Evolutionary conservation across 768 basidiomycete genomes (phyloP), one percentile per base, ranked within the genome.

Genomic region (Tylopilus sp.): DNA sequence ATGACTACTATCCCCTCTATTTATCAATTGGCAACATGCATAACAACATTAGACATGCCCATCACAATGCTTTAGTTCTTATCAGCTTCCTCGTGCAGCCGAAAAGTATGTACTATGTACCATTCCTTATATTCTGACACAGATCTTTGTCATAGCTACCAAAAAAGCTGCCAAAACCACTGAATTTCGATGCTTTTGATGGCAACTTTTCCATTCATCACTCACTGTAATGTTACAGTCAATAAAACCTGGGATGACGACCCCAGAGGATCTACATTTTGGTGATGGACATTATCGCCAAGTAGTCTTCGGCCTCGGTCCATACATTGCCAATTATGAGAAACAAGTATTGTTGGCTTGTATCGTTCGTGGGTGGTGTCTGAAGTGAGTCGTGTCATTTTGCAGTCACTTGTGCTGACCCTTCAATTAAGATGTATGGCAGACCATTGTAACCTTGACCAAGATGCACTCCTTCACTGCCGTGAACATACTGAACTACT

Each of bases 281-380:
- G 6, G 17, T 2, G 25, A 51, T 43, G 31, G 41, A 11, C 25
- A 44, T n/a, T 51, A 8, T 36, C 9, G 4, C 2, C 14, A 4
- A 0, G 37, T 17, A 0, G 5, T 34, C 1, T 37, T 22, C 8
- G 19, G 19, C 7, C 19, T 38, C 2, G 37, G 37, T 4, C 37
- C 37, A 38, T 38, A 38, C 37, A 38, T 38, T 2, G 37, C 37
- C 10, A 21, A 38, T 21, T 38, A 38, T 11, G 19, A 38, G 37
- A 21, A 77, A 43, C 74, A 76, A 50, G 68, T 55, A 0, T 40
- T 72, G 0, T 48, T 74, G 0, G 58, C 68, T 1, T 65, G 71
- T 33, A 59, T 73, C 26, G 61, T 75, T 0, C 61, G 63, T 22
- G 61, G 58, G 2, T 75, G 73, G 73, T 76, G 75, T 16, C 17